These are phyloP conservation scores for Modicella reniformis DNA, from an alignment of 371 early-diverging fungal species.

Conservation along the genomic window DNA sequence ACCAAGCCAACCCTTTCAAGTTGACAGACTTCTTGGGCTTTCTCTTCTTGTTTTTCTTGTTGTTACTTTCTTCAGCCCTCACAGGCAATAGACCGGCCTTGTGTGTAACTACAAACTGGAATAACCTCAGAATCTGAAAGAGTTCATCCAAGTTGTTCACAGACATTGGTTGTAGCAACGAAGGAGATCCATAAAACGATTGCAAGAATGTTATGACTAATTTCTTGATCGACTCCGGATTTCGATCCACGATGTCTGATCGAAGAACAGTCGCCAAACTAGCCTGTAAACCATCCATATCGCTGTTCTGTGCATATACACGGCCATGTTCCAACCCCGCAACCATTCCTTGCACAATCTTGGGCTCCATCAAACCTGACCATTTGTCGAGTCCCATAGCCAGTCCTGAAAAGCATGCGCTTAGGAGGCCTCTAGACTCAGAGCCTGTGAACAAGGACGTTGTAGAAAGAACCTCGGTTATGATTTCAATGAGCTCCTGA, in stretches of 20 bases:
- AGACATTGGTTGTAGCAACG: constrained; percentile 1
- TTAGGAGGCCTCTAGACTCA: constrained; percentile 33
- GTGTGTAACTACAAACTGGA: constrained; percentile 51
- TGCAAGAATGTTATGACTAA: constrained; percentile 30
- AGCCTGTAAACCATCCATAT: constrained; percentile 49
- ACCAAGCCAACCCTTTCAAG: constrained; percentile 35
- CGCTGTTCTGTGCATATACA: constrained; percentile 28
- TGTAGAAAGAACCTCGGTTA: constrained; percentile 37
- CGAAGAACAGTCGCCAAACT: constrained; percentile 46
- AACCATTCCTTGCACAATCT: constrained; percentile 36
- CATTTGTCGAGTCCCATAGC: constrained; percentile 52
- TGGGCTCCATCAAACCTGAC: constrained; percentile 49
- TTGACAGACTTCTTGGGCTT: constrained; percentile 32
- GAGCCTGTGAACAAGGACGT: constrained; percentile 35
- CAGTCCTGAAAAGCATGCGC: constrained; percentile 47
- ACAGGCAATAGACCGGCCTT: constrained; percentile 35
- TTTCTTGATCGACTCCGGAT: constrained; percentile 25
- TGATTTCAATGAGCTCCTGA: constrained; percentile 44
- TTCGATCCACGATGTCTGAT: constrained; percentile 22
- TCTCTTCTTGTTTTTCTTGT: constrained; percentile 35
- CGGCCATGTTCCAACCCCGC: constrained; percentile 43
- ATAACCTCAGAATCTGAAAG: constrained; percentile 43
- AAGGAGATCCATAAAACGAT: constrained; percentile 34
- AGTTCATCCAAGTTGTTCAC: constrained; percentile 33
- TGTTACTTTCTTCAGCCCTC: constrained; percentile 29